Evolutionary conservation across 2,329 filamentous ascomycete species (phyloP).

Genomic region (Fusarium devonianum): DNA sequence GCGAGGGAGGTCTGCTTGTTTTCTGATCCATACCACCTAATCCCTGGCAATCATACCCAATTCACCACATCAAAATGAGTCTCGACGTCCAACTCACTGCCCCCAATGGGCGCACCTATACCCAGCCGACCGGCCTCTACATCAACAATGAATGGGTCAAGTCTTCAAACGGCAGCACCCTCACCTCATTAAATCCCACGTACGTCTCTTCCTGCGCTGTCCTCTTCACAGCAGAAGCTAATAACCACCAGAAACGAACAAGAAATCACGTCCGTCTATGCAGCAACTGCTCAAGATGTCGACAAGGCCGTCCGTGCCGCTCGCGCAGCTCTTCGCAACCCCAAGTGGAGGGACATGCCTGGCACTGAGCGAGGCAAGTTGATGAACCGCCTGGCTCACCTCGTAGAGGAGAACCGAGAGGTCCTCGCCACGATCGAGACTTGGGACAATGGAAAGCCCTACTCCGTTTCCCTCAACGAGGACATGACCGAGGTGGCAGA

Average conservation of each 20-base stretch:
- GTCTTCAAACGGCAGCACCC: conserved; percentile 62
- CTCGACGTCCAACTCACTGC: conserved; percentile 44
- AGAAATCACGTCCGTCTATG: conserved; percentile 45
- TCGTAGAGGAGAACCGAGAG: conserved; percentile 70
- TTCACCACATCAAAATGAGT: conserved; percentile 23
- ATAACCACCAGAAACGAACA: conserved; percentile 39
- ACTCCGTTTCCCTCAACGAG: conserved; percentile 68
- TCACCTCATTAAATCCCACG: conserved; percentile 66
- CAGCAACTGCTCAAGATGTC: conserved; percentile 43
- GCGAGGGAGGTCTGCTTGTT: conserved; percentile 7
- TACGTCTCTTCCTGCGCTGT: conserved; percentile 25
- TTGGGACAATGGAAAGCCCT: conserved; percentile 81
- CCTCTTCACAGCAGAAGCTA: conserved; percentile 43
- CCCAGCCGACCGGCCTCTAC: conserved; percentile 73
- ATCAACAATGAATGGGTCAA: conserved; percentile 79
- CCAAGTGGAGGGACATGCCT: conserved; percentile 73
- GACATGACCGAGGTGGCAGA: conserved; percentile 61
- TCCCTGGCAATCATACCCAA: neutral
- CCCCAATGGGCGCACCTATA: conserved; percentile 70
- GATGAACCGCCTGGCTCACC: conserved; percentile 73
- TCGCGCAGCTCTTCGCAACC: conserved; percentile 70
- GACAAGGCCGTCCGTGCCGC: conserved; percentile 54
- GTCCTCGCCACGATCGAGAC: conserved; percentile 67
- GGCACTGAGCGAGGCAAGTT: conserved; percentile 72
- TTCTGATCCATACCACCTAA: neutral